Conservation (phyloP, 805 yeast species). For the Torulaspora quercuum region DNA sequence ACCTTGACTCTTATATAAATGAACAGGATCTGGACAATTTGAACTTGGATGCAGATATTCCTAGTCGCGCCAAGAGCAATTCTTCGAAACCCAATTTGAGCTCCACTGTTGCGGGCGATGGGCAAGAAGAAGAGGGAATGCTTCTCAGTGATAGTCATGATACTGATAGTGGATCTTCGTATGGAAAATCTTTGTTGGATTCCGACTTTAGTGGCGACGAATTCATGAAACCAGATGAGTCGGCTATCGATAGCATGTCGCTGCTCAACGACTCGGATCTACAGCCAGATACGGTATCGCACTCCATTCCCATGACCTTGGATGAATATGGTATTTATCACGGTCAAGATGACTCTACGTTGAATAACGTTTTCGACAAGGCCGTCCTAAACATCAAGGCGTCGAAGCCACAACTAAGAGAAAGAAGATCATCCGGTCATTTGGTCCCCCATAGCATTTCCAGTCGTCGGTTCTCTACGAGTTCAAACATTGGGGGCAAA, state of each 20-base stretch:
- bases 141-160: slow-evolving; percentile 1
- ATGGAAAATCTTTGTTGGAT: slow-evolving; percentile 35
- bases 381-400: slow-evolving; percentile 23
- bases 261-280: slow-evolving; percentile 23
- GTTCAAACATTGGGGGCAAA: slow-evolving; percentile 12
- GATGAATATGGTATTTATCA: slow-evolving; percentile 26
- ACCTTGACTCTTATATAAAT: slow-evolving; percentile 34
- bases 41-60: slow-evolving; percentile 20
- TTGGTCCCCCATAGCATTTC: slow-evolving; percentile 16
- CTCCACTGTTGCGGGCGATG: background rate
- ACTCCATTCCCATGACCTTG: slow-evolving; percentile 28
- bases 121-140: slow-evolving; percentile 3
- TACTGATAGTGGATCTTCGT: slow-evolving; percentile 30
- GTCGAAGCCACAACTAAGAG: slow-evolving; percentile 12
- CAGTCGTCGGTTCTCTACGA: slow-evolving; percentile 11
- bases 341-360: slow-evolving; percentile 27
- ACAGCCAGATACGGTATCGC: slow-evolving; percentile 23
- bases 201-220: slow-evolving; percentile 31
- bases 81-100: slow-evolving; percentile 7
- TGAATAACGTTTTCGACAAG: slow-evolving; percentile 28
- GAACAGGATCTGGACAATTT: slow-evolving; percentile 31
- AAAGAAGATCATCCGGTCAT: slow-evolving; percentile 19
- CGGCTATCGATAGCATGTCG: slow-evolving; percentile 15
- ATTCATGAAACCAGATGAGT: slow-evolving; percentile 15
- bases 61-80: slow-evolving; percentile 11